Evolutionary conservation across 2,329 filamentous ascomycete species (phyloP).

Genomic region (Penicillium sp.): DNA sequence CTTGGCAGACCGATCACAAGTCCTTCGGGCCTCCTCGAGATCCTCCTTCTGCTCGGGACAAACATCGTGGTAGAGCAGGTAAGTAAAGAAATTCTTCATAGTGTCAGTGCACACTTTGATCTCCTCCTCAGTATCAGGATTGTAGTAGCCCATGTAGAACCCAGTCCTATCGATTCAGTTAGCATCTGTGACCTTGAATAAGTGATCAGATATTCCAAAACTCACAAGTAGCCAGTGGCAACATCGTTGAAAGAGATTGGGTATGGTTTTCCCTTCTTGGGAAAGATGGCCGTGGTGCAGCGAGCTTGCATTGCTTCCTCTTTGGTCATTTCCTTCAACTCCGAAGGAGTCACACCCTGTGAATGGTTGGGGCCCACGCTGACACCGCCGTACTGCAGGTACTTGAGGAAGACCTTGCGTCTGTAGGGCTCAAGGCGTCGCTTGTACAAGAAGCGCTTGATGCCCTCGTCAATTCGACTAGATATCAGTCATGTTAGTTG

Average conservation of each 20-base stretch:
- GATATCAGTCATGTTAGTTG: constrained; percentile 14
- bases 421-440: constrained; percentile 69
- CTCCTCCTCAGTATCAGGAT: constrained; percentile 52
- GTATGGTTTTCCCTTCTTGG: constrained; percentile 54
- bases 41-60: constrained; percentile 75
- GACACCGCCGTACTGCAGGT: constrained; percentile 79
- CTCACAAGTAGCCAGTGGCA: constrained; percentile 74
- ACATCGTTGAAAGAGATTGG: constrained; percentile 73
- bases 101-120: constrained; percentile 64
- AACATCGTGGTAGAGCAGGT: constrained; percentile 78
- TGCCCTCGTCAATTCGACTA: constrained; percentile 79
- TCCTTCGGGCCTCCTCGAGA: constrained; percentile 61
- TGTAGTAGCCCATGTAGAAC: constrained; percentile 56
- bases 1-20: constrained; percentile 65
- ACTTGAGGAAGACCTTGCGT: constrained; percentile 69
- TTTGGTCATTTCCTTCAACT: constrained; percentile 60
- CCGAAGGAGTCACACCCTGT: constrained; percentile 59
- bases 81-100: constrained; percentile 83
- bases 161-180: constrained; percentile 46
- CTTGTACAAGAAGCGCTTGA: constrained; percentile 74
- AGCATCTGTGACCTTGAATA: background rate
- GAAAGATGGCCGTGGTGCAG: constrained; percentile 46
- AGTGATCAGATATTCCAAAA: constrained; percentile 8
- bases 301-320: constrained; percentile 64
- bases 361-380: constrained; percentile 63